Evolutionary conservation across 148 eudicot genomes (phyloP).

Genomic region (Silene uniflora): DNA sequence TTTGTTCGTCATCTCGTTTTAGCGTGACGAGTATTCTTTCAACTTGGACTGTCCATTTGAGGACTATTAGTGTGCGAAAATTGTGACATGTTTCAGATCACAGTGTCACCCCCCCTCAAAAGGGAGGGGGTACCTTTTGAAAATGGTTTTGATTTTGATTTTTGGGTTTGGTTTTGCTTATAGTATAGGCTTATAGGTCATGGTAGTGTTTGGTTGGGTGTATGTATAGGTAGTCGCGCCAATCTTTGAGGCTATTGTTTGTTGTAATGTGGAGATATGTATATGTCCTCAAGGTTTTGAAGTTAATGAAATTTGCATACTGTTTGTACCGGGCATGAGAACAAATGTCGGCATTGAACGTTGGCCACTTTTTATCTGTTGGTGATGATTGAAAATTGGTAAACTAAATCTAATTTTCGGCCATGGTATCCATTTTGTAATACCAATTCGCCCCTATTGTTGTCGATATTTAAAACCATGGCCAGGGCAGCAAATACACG

Average conservation of each 20-base stretch:
- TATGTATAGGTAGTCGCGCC: constrained; percentile 30
- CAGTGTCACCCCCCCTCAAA: constrained; percentile 16
- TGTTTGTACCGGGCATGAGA: background rate
- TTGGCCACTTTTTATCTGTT: too few species aligned
- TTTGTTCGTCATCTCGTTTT: constrained; percentile 20
- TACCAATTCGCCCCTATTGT: too few species aligned
- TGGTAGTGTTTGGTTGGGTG: constrained; percentile 27
- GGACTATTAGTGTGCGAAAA: constrained; percentile 22
- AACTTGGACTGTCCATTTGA: constrained; percentile 27
- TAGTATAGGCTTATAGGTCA: constrained; percentile 8
- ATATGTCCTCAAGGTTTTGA: constrained; percentile 26
- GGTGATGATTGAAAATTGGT: too few species aligned
- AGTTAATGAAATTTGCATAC: constrained; percentile 12
- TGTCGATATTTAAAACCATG: too few species aligned
- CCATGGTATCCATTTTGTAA: too few species aligned
- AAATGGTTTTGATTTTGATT: constrained; percentile 8
- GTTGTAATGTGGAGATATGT: constrained; percentile 27
- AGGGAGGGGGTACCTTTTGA: constrained; percentile 27
- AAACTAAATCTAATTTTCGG: too few species aligned
- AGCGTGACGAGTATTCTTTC: constrained; percentile 33
- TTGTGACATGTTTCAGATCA: constrained; percentile 19
- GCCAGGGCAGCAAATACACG: too few species aligned
- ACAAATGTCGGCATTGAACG: background rate
- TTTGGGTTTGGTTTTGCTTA: background rate
- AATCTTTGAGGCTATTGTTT: constrained; percentile 24